These are phyloP conservation scores for Arthroderma sp. DNA, from an alignment of 2,329 filamentous ascomycete species.

Conservation along the genomic window DNA sequence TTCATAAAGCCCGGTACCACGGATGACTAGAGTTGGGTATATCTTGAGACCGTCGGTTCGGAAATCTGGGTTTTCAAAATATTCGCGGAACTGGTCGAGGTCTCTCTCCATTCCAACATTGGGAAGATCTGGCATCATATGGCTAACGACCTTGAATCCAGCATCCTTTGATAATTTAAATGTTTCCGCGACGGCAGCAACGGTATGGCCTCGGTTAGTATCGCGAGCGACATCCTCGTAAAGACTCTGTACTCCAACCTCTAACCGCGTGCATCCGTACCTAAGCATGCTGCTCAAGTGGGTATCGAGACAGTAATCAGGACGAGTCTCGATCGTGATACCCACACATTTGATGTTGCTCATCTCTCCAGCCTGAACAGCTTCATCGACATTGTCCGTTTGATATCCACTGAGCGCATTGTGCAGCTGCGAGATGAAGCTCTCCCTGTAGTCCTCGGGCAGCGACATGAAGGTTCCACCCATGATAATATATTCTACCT, in stretches of 20 bases:
- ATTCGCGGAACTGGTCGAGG: constrained; percentile 90
- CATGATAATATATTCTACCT: constrained; percentile 99
- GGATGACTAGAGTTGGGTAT: constrained; percentile 92
- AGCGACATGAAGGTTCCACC: constrained; percentile 98
- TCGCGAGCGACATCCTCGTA: constrained; percentile 98
- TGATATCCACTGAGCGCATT: constrained; percentile 95
- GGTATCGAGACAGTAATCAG: constrained; percentile 93
- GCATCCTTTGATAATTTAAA: constrained; percentile 97
- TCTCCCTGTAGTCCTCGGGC: constrained; percentile 73
- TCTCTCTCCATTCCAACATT: constrained; percentile 99
- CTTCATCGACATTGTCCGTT: constrained; percentile 86
- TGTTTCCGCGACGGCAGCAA: constrained; percentile 87
- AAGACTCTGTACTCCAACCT: constrained; percentile 89
- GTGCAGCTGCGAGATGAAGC: constrained; percentile 90
- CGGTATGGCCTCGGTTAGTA: constrained; percentile 92
- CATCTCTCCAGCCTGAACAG: constrained; percentile 87
- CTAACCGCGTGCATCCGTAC: constrained; percentile 91
- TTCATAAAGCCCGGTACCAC: constrained; percentile 91
- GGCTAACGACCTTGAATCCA: constrained; percentile 95
- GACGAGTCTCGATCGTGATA: constrained; percentile 94
- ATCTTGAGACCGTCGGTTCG: constrained; percentile 95
- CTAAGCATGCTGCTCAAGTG: constrained; percentile 91
- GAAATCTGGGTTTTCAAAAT: constrained; percentile 94
- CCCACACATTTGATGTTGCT: constrained; percentile 96
- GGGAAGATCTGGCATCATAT: constrained; percentile 98